phyloP scores from a whole-genome alignment of 345 rosid genomes.

The Salix caprea region DNA sequence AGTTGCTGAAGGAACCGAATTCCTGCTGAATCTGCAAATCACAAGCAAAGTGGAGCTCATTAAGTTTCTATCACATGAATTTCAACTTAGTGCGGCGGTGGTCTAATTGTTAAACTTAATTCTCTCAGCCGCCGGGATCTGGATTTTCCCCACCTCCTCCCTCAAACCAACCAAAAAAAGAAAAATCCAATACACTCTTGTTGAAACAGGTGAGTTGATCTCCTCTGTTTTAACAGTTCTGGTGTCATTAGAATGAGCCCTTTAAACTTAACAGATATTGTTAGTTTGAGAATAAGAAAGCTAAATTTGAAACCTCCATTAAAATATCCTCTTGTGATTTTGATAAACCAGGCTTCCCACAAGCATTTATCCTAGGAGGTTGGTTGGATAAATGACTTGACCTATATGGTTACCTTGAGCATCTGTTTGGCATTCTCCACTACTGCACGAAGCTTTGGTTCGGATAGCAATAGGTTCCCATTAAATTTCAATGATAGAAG shows the following conservation, averaged over 20 bases:
- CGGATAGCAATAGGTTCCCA: conserved; percentile 60
- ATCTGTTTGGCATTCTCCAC: conserved; percentile 66
- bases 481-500: conserved; percentile 59
- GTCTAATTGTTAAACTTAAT: background rate
- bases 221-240: background rate
- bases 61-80: background rate
- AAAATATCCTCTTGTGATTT: background rate
- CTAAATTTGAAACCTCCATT: background rate
- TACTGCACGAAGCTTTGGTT: conserved; percentile 81
- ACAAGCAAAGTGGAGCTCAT: background rate
- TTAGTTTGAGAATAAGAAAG: background rate
- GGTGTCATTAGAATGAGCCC: background rate
- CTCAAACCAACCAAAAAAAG: background rate
- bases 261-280: background rate
- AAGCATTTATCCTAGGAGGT: background rate
- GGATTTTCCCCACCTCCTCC: background rate
- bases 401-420: conserved; percentile 52
- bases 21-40: conserved; percentile 66
- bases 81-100: background rate
- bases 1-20: conserved; percentile 77
- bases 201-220: background rate
- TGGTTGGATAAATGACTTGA: conserved; percentile 4
- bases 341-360: background rate
- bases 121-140: background rate
- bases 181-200: background rate